Conservation (phyloP, 352 stramenopile genomes). For the Blastocystis sp. region DNA sequence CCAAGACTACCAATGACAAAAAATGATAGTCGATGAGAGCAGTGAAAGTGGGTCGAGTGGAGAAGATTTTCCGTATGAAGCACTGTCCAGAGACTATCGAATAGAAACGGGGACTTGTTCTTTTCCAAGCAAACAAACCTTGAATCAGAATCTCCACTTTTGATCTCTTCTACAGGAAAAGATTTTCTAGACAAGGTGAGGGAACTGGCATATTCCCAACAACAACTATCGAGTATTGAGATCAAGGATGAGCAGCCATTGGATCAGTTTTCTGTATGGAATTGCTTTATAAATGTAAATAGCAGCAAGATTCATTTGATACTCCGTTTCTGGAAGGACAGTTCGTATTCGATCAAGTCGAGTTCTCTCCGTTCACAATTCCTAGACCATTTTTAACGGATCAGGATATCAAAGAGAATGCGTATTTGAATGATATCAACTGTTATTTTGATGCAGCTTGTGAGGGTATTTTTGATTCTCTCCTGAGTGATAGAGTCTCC, state of each 20-base stretch:
- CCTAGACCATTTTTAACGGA: background rate
- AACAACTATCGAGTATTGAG: background rate
- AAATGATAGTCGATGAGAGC: background rate
- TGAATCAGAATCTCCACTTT: background rate
- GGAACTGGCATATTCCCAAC: background rate
- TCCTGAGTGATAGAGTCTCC: background rate
- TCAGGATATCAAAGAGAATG: background rate
- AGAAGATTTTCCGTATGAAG: background rate
- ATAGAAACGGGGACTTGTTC: background rate
- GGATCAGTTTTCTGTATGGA: background rate
- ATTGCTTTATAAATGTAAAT: background rate
- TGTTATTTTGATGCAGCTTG: background rate
- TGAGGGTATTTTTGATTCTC: background rate
- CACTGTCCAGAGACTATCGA: background rate
- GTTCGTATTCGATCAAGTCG: background rate
- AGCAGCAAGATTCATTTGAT: conserved; percentile 1
- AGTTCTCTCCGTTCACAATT: background rate
- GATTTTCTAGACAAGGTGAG: background rate
- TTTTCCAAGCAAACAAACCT: background rate
- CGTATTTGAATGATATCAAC: background rate
- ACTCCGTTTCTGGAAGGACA: background rate
- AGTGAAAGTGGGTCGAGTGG: background rate
- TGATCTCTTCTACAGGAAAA: background rate
- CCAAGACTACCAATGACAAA: background rate
- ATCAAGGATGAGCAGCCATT: background rate